Evolutionary conservation across 2,329 filamentous ascomycete species (phyloP).

Genomic region (Nemania sp.): DNA sequence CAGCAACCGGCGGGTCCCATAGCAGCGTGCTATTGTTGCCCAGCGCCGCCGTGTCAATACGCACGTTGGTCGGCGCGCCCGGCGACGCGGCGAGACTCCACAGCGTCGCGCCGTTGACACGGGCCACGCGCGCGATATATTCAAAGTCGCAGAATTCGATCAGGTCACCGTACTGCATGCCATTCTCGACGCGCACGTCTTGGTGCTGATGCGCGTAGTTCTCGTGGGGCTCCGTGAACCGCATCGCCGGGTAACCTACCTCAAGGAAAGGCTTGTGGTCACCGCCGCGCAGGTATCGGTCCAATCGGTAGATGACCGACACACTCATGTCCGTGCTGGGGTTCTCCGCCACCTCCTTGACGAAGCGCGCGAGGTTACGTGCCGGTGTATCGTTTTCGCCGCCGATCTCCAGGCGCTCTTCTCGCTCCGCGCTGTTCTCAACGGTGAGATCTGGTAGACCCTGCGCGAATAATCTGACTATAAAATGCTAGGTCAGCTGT

Average conservation of each 20-base stretch:
- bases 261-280: constrained; percentile 60
- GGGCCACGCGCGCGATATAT: constrained; percentile 55
- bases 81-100: constrained; percentile 58
- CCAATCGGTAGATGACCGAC: constrained; percentile 58
- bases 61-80: constrained; percentile 52
- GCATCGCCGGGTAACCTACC: constrained; percentile 56
- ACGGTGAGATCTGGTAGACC: constrained; percentile 46
- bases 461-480: constrained; percentile 59
- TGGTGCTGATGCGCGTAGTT: constrained; percentile 62
- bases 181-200: constrained; percentile 49
- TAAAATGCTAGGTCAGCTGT: no score
- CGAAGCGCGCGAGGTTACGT: constrained; percentile 57
- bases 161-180: constrained; percentile 58
- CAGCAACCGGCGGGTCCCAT: constrained; percentile 48
- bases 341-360: constrained; percentile 57
- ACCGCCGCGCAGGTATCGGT: constrained; percentile 59
- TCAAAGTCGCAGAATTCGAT: constrained; percentile 61
- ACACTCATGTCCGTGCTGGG: constrained; percentile 57
- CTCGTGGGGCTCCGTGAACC: constrained; percentile 62
- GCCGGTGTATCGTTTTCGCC: constrained; percentile 60
- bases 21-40: constrained; percentile 54
- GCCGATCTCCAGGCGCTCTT: constrained; percentile 48
- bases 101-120: constrained; percentile 57
- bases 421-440: constrained; percentile 44
- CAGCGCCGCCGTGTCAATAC: constrained; percentile 49